Conservation (phyloP, 352 stramenopile species). For the Phytophthora sojae region DNA sequence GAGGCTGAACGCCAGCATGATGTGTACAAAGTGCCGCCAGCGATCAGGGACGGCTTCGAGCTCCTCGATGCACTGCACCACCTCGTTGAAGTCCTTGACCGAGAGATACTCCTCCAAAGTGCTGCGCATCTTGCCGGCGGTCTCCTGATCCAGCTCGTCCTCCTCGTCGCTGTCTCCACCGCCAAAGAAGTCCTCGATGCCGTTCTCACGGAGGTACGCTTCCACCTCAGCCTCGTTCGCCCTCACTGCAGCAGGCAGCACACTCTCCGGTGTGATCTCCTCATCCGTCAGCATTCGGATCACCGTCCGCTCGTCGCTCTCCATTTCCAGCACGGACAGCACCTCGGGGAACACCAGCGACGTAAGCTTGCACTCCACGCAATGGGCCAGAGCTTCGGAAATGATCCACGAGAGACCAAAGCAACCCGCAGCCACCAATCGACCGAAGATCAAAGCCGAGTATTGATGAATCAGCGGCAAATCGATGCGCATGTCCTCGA, state of each 20-base stretch:
- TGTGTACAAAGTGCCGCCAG: conserved; percentile 79
- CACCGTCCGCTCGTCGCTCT: conserved; percentile 72
- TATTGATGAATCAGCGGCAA: conserved; percentile 87
- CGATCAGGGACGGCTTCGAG: conserved; percentile 45
- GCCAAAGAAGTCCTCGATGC: conserved; percentile 72
- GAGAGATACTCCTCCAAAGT: conserved; percentile 84
- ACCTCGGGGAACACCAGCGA: conserved; percentile 80
- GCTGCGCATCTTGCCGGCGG: conserved; percentile 68
- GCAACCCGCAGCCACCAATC: conserved; percentile 78
- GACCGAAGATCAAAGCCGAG: conserved; percentile 73
- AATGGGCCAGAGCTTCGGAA: conserved; percentile 54
- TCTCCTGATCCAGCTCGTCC: conserved; percentile 67
- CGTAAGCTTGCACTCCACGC: conserved; percentile 70
- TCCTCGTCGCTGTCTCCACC: conserved; percentile 60
- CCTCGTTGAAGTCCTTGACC: conserved; percentile 77
- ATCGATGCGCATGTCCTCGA: conserved; percentile 90
- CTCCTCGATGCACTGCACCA: conserved; percentile 82
- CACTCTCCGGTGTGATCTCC: conserved; percentile 64
- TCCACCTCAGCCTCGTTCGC: conserved; percentile 54
- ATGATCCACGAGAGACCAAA: conserved; percentile 89
- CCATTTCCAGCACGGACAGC: conserved; percentile 73
- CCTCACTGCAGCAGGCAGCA: conserved; percentile 53
- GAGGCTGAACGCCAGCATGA: conserved; percentile 54
- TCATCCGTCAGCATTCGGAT: conserved; percentile 83
- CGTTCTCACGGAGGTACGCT: conserved; percentile 69